Evolutionary conservation across 352 stramenopile species (phyloP).

Genomic region (Phytophthora multivora): DNA sequence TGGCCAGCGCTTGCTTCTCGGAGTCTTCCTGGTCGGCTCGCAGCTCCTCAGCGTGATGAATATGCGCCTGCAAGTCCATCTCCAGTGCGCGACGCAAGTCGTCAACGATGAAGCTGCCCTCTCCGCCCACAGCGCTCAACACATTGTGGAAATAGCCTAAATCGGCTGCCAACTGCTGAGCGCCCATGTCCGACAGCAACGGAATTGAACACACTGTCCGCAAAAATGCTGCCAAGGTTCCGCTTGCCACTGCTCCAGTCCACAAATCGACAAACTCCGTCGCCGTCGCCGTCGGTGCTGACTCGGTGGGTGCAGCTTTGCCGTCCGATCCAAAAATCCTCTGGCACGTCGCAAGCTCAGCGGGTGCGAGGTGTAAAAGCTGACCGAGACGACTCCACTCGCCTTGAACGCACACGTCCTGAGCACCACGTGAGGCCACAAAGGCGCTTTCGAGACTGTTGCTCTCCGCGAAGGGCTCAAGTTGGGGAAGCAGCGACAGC

Average conservation of each 20-base stretch:
- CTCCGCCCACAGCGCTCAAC: slow-evolving; percentile 66
- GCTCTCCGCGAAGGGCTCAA: slow-evolving; percentile 84
- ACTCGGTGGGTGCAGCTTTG: slow-evolving; percentile 14
- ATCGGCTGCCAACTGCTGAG: slow-evolving; percentile 67
- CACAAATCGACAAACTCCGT: slow-evolving; percentile 79
- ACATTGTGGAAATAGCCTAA: slow-evolving; percentile 85
- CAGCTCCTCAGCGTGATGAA: slow-evolving; percentile 38
- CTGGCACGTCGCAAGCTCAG: slow-evolving; percentile 52
- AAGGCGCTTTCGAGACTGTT: slow-evolving; percentile 60
- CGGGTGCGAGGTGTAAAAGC: slow-evolving; percentile 45
- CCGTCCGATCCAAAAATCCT: slow-evolving; percentile 43
- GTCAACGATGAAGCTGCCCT: slow-evolving; percentile 60
- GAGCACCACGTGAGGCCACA: slow-evolving; percentile 52
- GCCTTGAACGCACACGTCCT: slow-evolving; percentile 49
- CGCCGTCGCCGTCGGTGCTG: slow-evolving; percentile 29
- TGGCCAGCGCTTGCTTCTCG: slow-evolving; percentile 45
- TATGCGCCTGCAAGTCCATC: slow-evolving; percentile 35
- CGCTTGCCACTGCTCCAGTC: slow-evolving; percentile 71
- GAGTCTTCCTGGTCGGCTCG: slow-evolving; percentile 24
- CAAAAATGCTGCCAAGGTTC: slow-evolving; percentile 62
- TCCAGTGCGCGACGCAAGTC: slow-evolving; percentile 53
- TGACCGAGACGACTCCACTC: slow-evolving; percentile 62
- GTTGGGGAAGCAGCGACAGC: slow-evolving; percentile 77
- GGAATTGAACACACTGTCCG: slow-evolving; percentile 61
- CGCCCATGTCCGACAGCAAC: slow-evolving; percentile 58